Percentiles rank a stretch among this genome's conserved stretches.
phyloP scores from a whole-genome alignment of 106 monocot species.

The Dendrobium chrysotoxum region DNA sequence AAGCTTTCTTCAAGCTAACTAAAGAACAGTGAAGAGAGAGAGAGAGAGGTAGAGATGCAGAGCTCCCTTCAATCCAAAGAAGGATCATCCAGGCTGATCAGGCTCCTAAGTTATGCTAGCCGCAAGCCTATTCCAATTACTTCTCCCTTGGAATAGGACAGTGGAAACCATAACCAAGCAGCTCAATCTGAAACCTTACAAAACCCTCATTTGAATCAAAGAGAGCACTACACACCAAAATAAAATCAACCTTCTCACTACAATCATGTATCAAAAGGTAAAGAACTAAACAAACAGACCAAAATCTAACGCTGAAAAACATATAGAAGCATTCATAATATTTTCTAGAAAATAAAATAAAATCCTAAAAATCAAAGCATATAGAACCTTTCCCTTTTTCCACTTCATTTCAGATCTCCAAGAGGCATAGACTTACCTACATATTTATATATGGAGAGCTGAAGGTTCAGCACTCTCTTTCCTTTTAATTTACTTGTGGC shows the following conservation, averaged over 20 bases:
- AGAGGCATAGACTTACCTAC: not conserved
- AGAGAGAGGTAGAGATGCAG: not conserved
- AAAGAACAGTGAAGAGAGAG: not conserved
- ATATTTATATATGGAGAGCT: not conserved
- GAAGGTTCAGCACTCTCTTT: not conserved
- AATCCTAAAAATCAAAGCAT: not conserved
- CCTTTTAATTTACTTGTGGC: not conserved
- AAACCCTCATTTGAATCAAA: slow-evolving; percentile 1
- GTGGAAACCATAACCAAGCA: slow-evolving; percentile 5
- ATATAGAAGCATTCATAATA: not conserved
- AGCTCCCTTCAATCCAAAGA: slow-evolving; percentile 27
- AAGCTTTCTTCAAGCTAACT: too few relatives aligned
- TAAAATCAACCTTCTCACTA: not conserved
- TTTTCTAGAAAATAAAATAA: not conserved
- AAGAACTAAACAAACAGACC: not conserved
- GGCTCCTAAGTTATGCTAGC: slow-evolving; percentile 17
- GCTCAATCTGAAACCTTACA: not conserved
- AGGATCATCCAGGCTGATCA: slow-evolving; percentile 5
- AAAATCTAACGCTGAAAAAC: not conserved
- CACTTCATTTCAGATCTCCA: not conserved
- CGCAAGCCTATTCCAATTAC: slow-evolving; percentile 12
- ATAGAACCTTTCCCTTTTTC: not conserved
- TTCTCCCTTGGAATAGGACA: not conserved
- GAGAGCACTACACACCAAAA: not conserved
- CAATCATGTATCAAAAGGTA: not conserved